Conservation (phyloP, 2,329 filamentous ascomycete species). For the Phialophora macrospora region DNA sequence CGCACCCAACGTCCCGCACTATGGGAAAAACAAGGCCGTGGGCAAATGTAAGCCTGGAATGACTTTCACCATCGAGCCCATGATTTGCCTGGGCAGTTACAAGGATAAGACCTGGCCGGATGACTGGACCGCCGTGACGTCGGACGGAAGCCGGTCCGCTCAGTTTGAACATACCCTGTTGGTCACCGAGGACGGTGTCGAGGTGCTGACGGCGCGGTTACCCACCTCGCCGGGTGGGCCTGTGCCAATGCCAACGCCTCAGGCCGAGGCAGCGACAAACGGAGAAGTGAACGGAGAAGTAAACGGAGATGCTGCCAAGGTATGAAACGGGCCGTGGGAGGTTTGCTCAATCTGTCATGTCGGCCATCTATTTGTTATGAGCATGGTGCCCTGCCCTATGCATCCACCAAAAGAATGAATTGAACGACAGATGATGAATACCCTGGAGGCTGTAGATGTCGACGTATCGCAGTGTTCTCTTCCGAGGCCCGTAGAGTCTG, state of each 20-base stretch:
- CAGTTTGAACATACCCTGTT: constrained; percentile 93
- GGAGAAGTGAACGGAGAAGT: constrained; percentile 26
- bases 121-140: constrained; percentile 95
- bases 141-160: constrained; percentile 85
- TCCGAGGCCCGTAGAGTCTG: too few relatives aligned
- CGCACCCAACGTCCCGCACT: constrained; percentile 93
- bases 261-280: constrained; percentile 22
- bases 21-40: constrained; percentile 97
- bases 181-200: constrained; percentile 80
- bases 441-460: neutral
- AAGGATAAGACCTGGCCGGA: constrained; percentile 96
- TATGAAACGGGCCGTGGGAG: constrained; percentile 11
- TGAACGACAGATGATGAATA: neutral
- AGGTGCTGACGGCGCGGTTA: constrained; percentile 76
- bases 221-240: constrained; percentile 76
- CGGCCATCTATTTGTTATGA: too few relatives aligned
- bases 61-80: constrained; percentile 99
- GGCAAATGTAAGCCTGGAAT: constrained; percentile 93
- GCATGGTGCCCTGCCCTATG: too few relatives aligned
- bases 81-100: constrained; percentile 92
- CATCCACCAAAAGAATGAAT: neutral
- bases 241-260: constrained; percentile 48
- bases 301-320: constrained; percentile 22
- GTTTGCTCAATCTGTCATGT: neutral
- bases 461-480: too few relatives aligned